Evolutionary conservation across 352 stramenopile species (phyloP).

Genomic region (Phytophthora quininea): DNA sequence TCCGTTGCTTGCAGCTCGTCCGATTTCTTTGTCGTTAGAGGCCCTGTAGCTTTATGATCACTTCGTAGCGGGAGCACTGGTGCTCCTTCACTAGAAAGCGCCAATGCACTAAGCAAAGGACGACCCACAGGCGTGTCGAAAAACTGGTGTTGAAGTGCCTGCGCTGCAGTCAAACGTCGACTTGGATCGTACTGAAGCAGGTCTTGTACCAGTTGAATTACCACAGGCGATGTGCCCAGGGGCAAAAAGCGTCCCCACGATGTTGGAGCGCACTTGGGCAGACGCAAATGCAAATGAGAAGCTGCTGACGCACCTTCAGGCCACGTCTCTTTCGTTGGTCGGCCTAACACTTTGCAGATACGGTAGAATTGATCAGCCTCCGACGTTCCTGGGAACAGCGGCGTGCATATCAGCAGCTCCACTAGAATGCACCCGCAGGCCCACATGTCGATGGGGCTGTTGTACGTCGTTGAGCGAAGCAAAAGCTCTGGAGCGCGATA

Average conservation of each 20-base stretch:
- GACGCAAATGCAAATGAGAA: constrained; percentile 92
- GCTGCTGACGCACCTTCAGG: constrained; percentile 89
- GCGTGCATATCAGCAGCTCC: constrained; percentile 76
- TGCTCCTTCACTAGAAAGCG: constrained; percentile 17
- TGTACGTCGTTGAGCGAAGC: constrained; percentile 72
- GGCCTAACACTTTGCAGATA: constrained; percentile 93
- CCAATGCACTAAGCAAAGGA: constrained; percentile 39
- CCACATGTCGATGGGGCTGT: constrained; percentile 85
- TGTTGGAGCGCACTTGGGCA: constrained; percentile 87
- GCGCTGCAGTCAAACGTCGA: constrained; percentile 80
- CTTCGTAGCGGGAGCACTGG: constrained; percentile 24
- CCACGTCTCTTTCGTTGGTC: constrained; percentile 91
- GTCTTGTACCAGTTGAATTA: constrained; percentile 86
- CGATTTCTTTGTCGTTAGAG: constrained; percentile 24
- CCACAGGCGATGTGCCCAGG: constrained; percentile 59
- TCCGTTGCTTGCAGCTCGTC: constrained; percentile 12
- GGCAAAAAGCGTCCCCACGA: constrained; percentile 78
- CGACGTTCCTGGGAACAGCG: constrained; percentile 82
- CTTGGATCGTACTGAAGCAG: constrained; percentile 94
- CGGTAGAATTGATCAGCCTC: constrained; percentile 97
- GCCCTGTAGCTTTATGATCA: constrained; percentile 17
- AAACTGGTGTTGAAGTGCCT: constrained; percentile 95
- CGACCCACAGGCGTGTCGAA: constrained; percentile 78
- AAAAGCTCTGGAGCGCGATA: constrained; percentile 80
- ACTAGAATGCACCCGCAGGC: constrained; percentile 83